phyloP scores from a whole-genome alignment of 73 alveolate species.

The Paramecium octaurelia region DNA sequence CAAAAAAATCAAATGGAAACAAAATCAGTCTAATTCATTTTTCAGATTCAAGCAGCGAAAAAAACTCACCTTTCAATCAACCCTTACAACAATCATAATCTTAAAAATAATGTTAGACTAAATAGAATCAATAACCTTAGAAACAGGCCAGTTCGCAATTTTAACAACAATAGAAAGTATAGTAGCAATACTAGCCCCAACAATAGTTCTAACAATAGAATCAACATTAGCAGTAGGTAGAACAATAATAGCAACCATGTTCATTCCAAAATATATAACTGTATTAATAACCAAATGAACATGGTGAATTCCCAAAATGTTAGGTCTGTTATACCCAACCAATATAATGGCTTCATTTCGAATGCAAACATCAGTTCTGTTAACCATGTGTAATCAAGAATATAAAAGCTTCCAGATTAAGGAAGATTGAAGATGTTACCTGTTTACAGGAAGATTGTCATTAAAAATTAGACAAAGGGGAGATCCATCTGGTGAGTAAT shows the following conservation, averaged over 20 bases:
- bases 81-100: neutral
- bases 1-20: conserved; percentile 1
- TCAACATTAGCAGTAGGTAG: neutral
- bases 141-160: neutral
- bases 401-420: neutral
- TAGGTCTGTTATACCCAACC: neutral
- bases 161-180: neutral
- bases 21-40: neutral
- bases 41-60: neutral
- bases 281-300: neutral
- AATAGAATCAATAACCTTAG: neutral
- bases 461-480: neutral
- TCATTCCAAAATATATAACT: neutral
- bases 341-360: neutral
- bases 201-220: neutral
- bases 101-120: neutral
- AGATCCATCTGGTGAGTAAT: neutral
- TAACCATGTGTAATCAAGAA: neutral
- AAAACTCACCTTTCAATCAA: neutral
- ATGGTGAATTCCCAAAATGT: neutral
- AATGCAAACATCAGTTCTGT: conserved; percentile 19
- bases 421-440: neutral
- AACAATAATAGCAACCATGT: neutral
- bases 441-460: conserved; percentile 1
- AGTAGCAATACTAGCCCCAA: neutral